phyloP scores from a whole-genome alignment of 768 basidiomycete genomes.

The Tylopilus sp. region DNA sequence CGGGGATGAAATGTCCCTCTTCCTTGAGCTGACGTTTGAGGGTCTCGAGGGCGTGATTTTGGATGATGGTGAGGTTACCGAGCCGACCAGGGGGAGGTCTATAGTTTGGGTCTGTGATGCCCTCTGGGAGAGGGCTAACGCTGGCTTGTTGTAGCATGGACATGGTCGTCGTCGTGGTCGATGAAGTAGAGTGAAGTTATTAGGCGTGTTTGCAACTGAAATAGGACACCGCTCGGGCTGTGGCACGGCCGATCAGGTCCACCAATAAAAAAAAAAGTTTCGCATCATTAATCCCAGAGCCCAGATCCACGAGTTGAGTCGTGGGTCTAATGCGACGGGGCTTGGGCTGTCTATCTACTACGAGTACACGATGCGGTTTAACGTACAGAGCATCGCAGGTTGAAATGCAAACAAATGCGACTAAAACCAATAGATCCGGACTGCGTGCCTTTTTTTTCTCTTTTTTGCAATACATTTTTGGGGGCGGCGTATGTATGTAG shows the following conservation, averaged over 20 bases:
- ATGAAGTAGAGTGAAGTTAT: background rate
- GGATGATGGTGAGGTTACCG: conserved; percentile 68
- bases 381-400: conserved; percentile 29
- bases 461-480: conserved; percentile 9
- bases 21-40: conserved; percentile 62
- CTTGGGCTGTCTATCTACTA: conserved; percentile 26
- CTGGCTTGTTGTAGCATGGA: conserved; percentile 37
- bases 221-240: conserved; percentile 1
- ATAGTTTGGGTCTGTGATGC: conserved; percentile 62
- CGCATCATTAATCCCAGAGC: conserved; percentile 35
- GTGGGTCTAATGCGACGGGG: conserved; percentile 32
- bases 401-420: conserved; percentile 29
- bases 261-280: conserved; percentile 9
- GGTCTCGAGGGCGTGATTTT: conserved; percentile 64
- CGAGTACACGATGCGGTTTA: conserved; percentile 16
- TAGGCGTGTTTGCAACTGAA: conserved; percentile 11
- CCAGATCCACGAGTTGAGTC: conserved; percentile 35
- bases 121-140: conserved; percentile 53
- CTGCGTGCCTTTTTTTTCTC: conserved; percentile 2
- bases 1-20: conserved; percentile 56
- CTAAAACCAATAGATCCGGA: conserved; percentile 4
- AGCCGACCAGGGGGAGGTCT: conserved; percentile 67
- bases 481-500: background rate
- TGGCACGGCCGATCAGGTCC: background rate
- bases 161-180: conserved; percentile 22